Conservation (phyloP, 2,329 filamentous ascomycete species). For the Pezicula carpinea region DNA sequence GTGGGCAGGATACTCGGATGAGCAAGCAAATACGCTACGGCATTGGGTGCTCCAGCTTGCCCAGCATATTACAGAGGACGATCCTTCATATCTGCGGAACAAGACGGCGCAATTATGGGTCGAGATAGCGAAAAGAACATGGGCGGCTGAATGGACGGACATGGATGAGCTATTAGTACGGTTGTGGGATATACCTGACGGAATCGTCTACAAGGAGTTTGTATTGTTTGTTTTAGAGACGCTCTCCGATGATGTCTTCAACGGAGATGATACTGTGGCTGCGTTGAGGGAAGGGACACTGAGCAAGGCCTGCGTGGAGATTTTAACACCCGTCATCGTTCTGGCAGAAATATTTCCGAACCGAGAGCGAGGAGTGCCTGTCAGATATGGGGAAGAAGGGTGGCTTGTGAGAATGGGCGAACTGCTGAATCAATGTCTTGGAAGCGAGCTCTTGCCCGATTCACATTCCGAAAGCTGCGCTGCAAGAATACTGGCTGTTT, state of each 20-base stretch:
- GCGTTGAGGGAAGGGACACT: slow-evolving; percentile 77
- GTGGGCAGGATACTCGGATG: slow-evolving; percentile 68
- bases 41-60: slow-evolving; percentile 77
- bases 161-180: slow-evolving; percentile 83
- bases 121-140: slow-evolving; percentile 87
- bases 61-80: slow-evolving; percentile 62
- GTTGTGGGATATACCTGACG: slow-evolving; percentile 71
- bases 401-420: slow-evolving; percentile 78
- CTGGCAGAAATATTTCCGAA: slow-evolving; percentile 73
- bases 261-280: slow-evolving; percentile 81
- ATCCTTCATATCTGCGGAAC: slow-evolving; percentile 82
- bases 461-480: slow-evolving; percentile 66
- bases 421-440: slow-evolving; percentile 70
- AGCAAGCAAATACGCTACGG: slow-evolving; percentile 65
- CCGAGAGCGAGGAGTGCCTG: slow-evolving; percentile 55
- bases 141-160: slow-evolving; percentile 89
- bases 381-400: slow-evolving; percentile 76
- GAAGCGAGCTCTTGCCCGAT: slow-evolving; percentile 58
- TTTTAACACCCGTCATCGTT: slow-evolving; percentile 77
- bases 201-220: slow-evolving; percentile 69
- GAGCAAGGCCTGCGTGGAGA: slow-evolving; percentile 86
- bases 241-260: slow-evolving; percentile 90
- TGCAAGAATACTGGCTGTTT: slow-evolving; percentile 69
- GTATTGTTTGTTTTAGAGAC: slow-evolving; percentile 87
- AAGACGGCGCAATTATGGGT: slow-evolving; percentile 95